Evolutionary conservation across 1,284 basidiomycete species (phyloP).

Genomic region (Boletellus dicymbophilus): DNA sequence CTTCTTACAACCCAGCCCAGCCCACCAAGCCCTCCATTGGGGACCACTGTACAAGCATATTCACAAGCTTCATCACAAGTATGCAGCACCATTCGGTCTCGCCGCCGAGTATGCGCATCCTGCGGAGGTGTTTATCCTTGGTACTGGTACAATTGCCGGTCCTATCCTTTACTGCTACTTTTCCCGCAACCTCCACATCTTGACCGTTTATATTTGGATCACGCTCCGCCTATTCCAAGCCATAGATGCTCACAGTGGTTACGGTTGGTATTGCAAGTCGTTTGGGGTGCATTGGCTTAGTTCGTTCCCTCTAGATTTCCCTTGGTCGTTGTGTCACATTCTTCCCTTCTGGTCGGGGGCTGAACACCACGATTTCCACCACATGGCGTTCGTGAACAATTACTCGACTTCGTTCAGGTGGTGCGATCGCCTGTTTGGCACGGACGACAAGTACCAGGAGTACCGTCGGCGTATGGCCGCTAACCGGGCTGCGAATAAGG

Average conservation of each 20-base stretch:
- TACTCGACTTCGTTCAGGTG: slow-evolving; percentile 92
- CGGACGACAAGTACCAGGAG: slow-evolving; percentile 81
- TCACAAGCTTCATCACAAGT: slow-evolving; percentile 98
- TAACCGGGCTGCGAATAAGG: slow-evolving; percentile 56
- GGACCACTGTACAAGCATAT: slow-evolving; percentile 95
- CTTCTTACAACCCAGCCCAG: slow-evolving; percentile 40
- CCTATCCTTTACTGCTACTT: slow-evolving; percentile 86
- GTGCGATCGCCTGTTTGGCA: slow-evolving; percentile 88
- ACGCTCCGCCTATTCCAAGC: slow-evolving; percentile 95
- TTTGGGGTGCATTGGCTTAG: slow-evolving; percentile 1
- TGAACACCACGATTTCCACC: slow-evolving; percentile 98
- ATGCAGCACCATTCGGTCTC: slow-evolving; percentile 95
- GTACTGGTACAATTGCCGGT: slow-evolving; percentile 84
- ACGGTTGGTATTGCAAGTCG: slow-evolving; percentile 52
- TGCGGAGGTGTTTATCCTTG: slow-evolving; percentile 90
- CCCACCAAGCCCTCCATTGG: slow-evolving; percentile 90
- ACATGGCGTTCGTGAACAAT: slow-evolving; percentile 91
- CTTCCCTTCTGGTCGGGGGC: slow-evolving; percentile 99
- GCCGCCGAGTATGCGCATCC: slow-evolving; percentile 98
- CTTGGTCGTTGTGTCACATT: slow-evolving; percentile 95
- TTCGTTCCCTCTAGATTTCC: slow-evolving; percentile 67
- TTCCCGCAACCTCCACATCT: slow-evolving; percentile 78
- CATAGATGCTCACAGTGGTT: slow-evolving; percentile 96
- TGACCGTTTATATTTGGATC: slow-evolving; percentile 96
- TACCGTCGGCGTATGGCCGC: slow-evolving; percentile 65